These are phyloP conservation scores for Decorospora gaudefroyi DNA, from an alignment of 2,329 filamentous ascomycete species.

Conservation along the genomic window DNA sequence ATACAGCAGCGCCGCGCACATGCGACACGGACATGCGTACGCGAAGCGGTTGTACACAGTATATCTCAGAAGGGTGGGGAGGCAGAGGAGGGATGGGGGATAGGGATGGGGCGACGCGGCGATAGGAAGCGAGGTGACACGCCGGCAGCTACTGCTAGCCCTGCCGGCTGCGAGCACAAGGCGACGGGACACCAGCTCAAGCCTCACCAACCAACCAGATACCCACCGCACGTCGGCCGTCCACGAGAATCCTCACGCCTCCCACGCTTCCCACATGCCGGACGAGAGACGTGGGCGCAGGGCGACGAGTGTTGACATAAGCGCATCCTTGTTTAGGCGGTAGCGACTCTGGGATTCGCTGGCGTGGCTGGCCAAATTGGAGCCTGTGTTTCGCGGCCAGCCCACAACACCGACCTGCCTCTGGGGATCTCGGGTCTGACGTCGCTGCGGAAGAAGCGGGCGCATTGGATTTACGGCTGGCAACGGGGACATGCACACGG, in stretches of 20 bases:
- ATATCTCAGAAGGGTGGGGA: too few species aligned
- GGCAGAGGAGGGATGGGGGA: too few species aligned
- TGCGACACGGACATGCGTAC: too few species aligned
- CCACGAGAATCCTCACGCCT: conserved; percentile 15
- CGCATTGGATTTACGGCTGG: conserved; percentile 31
- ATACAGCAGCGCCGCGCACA: too few species aligned
- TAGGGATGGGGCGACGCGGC: too few species aligned
- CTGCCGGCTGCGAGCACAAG: too few species aligned
- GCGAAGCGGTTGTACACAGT: background rate
- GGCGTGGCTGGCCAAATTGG: conserved; percentile 22
- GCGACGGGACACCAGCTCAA: too few species aligned
- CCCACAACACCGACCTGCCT: too few species aligned
- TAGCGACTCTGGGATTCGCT: conserved; percentile 17
- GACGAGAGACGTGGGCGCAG: conserved; percentile 7
- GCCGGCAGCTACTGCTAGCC: too few species aligned
- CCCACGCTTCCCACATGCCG: conserved; percentile 20
- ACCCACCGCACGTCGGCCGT: conserved; percentile 11
- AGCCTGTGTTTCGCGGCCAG: conserved; percentile 18
- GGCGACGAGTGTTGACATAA: conserved; percentile 9
- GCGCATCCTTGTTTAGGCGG: conserved; percentile 9
- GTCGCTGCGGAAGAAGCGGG: too few species aligned
- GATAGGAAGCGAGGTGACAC: background rate
- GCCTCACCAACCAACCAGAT: too few species aligned
- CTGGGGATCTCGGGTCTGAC: too few species aligned
- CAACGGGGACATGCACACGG: conserved; percentile 33